A percentile compares a stretch with the other conserved stretches of the same genome.
These are phyloP conservation scores for Harrya chromipes DNA, from an alignment of 768 basidiomycete species.

Conservation along the genomic window DNA sequence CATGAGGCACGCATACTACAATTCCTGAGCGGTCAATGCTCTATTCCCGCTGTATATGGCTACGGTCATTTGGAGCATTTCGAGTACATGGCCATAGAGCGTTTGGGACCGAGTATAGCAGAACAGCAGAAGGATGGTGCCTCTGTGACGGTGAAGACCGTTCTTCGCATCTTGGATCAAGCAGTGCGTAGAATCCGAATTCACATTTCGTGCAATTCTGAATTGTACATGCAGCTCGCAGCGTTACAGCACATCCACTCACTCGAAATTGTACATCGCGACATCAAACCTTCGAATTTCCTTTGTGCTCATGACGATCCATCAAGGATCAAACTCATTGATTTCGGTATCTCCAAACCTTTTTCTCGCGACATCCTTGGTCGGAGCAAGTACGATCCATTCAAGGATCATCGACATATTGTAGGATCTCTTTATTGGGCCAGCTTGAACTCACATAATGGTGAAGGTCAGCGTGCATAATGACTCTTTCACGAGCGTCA, in stretches of 20 bases:
- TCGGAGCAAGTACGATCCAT: slow-evolving; percentile 19
- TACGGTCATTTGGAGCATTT: slow-evolving; percentile 34
- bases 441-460: slow-evolving; percentile 31
- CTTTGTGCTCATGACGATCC: slow-evolving; percentile 24
- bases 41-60: slow-evolving; percentile 32
- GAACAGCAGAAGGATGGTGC: slow-evolving; percentile 11
- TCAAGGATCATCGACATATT: slow-evolving; percentile 15
- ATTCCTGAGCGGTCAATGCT: slow-evolving; percentile 29
- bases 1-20: slow-evolving; percentile 30
- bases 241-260: not conserved
- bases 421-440: slow-evolving; percentile 33
- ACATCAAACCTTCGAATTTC: slow-evolving; percentile 38
- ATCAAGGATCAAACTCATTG: slow-evolving; percentile 29
- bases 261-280: slow-evolving; percentile 34
- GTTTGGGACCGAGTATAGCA: slow-evolving; percentile 8
- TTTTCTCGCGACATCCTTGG: not conserved
- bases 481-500: not conserved
- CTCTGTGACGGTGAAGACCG: slow-evolving; percentile 21
- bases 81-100: slow-evolving; percentile 34
- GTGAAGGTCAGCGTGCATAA: not conserved
- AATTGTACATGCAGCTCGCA: not conserved
- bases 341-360: slow-evolving; percentile 31
- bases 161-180: slow-evolving; percentile 2
- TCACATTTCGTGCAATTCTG: not conserved
- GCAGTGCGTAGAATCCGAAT: not conserved